phyloP scores from a whole-genome alignment of 768 basidiomycete genomes.

The Mycena venus region DNA sequence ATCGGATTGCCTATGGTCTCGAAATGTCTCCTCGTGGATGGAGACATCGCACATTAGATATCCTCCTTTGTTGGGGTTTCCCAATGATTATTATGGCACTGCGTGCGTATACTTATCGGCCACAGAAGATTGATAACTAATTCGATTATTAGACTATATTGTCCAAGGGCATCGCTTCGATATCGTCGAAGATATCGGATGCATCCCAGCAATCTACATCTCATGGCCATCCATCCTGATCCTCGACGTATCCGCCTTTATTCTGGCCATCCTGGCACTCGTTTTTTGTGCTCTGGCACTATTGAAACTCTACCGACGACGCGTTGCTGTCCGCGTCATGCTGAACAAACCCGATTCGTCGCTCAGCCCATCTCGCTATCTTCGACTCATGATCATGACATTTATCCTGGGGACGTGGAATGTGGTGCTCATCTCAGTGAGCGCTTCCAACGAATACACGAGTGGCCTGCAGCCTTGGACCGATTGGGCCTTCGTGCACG shows the following conservation, averaged over 20 bases:
- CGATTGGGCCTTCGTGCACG: conserved; percentile 54
- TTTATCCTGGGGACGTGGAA: conserved; percentile 38
- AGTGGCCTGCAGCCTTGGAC: conserved; percentile 46
- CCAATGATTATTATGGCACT: conserved; percentile 50
- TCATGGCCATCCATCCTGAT: conserved; percentile 39
- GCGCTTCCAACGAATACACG: conserved; percentile 35
- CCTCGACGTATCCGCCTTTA: conserved; percentile 37
- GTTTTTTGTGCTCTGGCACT: conserved; percentile 52
- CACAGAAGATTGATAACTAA: not conserved
- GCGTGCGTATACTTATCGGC: conserved; percentile 34
- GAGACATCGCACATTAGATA: conserved; percentile 17
- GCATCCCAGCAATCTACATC: conserved; percentile 36
- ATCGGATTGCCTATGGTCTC: conserved; percentile 38
- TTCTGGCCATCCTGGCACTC: conserved; percentile 33
- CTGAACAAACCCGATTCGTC: conserved; percentile 41
- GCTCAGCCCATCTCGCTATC: conserved; percentile 53
- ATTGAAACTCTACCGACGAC: conserved; percentile 54
- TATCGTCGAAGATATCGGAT: conserved; percentile 51
- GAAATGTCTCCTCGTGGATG: conserved; percentile 38
- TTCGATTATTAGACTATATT: conserved; percentile 34
- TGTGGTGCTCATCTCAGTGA: conserved; percentile 36
- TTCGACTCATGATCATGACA: conserved; percentile 63
- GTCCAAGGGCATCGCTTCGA: conserved; percentile 52
- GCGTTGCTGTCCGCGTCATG: conserved; percentile 55
- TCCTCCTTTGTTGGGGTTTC: conserved; percentile 40